Percentiles rank a stretch among this genome's conserved stretches.
These are phyloP conservation scores for Fusarium sp. DNA, from an alignment of 2,329 filamentous ascomycete species.

Conservation along the genomic window DNA sequence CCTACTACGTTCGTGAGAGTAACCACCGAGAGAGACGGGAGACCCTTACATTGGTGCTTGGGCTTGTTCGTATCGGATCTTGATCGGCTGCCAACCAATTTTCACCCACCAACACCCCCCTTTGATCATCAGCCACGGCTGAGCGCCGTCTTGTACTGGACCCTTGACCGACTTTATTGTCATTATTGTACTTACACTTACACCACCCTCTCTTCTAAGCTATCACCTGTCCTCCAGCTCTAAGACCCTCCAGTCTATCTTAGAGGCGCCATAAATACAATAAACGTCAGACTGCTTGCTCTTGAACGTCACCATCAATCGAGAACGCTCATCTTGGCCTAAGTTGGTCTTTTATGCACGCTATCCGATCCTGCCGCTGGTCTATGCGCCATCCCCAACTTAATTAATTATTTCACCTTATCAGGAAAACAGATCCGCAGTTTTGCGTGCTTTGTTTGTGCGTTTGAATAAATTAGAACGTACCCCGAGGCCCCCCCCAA, in stretches of 20 bases:
- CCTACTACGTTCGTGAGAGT: constrained; percentile 33
- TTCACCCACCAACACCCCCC: background rate
- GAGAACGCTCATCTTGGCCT: constrained; percentile 30
- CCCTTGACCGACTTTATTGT: constrained; percentile 34
- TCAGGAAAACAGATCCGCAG: constrained; percentile 11
- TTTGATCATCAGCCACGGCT: constrained; percentile 14
- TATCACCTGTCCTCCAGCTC: constrained; percentile 37
- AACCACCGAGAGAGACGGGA: constrained; percentile 22
- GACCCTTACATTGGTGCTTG: constrained; percentile 37
- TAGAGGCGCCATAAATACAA: constrained; percentile 41
- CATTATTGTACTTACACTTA: constrained; percentile 38
- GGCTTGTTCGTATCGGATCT: constrained; percentile 34
- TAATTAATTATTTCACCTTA: background rate
- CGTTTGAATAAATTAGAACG: constrained; percentile 29
- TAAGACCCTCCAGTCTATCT: constrained; percentile 33
- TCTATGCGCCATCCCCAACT: constrained; percentile 34
- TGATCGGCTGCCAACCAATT: constrained; percentile 1
- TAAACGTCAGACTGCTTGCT: constrained; percentile 46
- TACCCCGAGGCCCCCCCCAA: background rate
- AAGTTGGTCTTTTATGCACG: constrained; percentile 30
- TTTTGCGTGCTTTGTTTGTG: constrained; percentile 14
- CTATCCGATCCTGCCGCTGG: constrained; percentile 30
- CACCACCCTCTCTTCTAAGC: constrained; percentile 22
- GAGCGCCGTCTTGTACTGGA: constrained; percentile 19
- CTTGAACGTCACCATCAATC: constrained; percentile 24